phyloP scores from a whole-genome alignment of 768 basidiomycete genomes.

The Boletus tomentosulus region DNA sequence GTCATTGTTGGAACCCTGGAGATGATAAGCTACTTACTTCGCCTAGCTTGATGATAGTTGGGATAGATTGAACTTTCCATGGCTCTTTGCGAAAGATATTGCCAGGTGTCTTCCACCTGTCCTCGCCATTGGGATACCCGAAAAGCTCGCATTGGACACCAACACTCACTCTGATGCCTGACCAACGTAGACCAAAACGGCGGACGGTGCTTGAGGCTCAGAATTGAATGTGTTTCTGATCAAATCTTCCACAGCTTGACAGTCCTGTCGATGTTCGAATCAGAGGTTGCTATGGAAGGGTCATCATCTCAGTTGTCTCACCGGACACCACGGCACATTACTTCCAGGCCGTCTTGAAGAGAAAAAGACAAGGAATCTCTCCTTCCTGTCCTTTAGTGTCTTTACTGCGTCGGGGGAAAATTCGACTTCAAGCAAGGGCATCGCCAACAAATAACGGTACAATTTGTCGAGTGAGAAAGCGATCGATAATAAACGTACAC shows the following conservation, averaged over 20 bases:
- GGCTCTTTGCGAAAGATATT: constrained; percentile 60
- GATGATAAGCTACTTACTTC: constrained; percentile 42
- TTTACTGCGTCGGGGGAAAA: constrained; percentile 31
- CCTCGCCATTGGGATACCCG: not conserved
- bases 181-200: constrained; percentile 66
- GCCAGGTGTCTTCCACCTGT: constrained; percentile 61
- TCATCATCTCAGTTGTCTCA: constrained; percentile 27
- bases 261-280: constrained; percentile 48
- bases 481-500: not conserved
- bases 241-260: constrained; percentile 53
- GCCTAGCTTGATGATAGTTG: constrained; percentile 60
- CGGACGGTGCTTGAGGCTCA: constrained; percentile 41
- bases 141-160: not conserved
- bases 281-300: constrained; percentile 2
- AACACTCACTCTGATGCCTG: constrained; percentile 53
- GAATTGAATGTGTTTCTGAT: constrained; percentile 49
- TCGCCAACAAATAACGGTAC: constrained; percentile 17
- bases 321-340: constrained; percentile 62
- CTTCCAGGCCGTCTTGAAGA: constrained; percentile 57
- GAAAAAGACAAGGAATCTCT: constrained; percentile 64
- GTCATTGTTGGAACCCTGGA: not conserved
- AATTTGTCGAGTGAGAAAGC: not conserved
- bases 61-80: constrained; percentile 56
- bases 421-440: constrained; percentile 48
- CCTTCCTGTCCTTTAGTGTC: constrained; percentile 39